Base-by-base conservation (phyloP, 768 basidiomycete species). In the Termitomyces titanicus region DNA sequence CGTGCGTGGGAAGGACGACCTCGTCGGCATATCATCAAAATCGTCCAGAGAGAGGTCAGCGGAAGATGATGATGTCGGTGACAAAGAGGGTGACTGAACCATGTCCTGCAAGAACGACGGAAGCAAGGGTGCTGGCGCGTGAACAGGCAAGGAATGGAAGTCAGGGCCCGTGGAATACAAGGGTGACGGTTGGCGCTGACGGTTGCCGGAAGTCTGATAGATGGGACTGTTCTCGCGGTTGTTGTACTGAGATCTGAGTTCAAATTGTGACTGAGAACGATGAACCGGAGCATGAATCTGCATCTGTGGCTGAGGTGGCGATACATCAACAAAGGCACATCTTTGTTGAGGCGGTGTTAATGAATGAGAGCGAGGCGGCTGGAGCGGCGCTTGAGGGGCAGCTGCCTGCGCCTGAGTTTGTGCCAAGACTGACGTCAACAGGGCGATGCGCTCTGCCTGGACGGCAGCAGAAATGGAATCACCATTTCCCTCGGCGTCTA, bases 401-500 rank as follows among this genome's bases (percentile, higher is more conserved):
- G 47, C 49, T 1, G 52, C 47, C 17, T 57, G 59, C 7, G 47
- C 47, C 59, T 83, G 79, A 17, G 79, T 79, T 63, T 84, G 83
- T 2, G 82, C 71, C 49, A 92, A 81, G 40, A 91, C 85, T 48
- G 85, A 83, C 1, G 89, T 88, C 47, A 93, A 78, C 18, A 92
- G 76, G 24, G 86, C 85, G 60, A 93, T 91, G 51, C 91, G 84
- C 65, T 92, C 91, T 15, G 88, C 85, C 69, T 93, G 91, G 40
- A 92, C 89, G 22, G 88, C 87, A 35, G 86, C 80, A 43, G 89
- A 91, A 63, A 92, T 89, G 3, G 89, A 92, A 68, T 93, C 91
- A 3, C 89, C 89, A 62, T 93, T 92, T 1, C 91, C 91, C 65
- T 93, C 91, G 12, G 91, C 91, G 60, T 92, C 89, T 92, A 57